Percentiles rank a stretch among this genome's conserved stretches.
phyloP scores from a whole-genome alignment of 169 alveolate genomes.

The Plasmodium vivax region DNA sequence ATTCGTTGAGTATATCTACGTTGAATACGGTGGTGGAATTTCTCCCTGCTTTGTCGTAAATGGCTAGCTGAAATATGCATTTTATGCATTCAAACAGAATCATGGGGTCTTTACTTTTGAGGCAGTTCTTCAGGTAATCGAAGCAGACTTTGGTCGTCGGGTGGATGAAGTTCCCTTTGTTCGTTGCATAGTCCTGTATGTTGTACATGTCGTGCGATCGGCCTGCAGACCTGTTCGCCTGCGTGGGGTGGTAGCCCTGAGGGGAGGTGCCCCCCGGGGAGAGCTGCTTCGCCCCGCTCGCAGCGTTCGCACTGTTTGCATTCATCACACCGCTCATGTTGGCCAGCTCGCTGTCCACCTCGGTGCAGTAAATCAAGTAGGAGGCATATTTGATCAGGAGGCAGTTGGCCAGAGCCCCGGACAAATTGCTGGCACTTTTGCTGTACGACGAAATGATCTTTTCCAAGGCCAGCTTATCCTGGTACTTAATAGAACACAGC shows the following conservation, averaged over 20 bases:
- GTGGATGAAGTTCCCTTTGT: conserved; percentile 18
- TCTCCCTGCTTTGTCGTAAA: background rate
- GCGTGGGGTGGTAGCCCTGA: background rate
- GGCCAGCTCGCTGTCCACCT: conserved; percentile 10
- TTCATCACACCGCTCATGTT: background rate
- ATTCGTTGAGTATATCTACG: conserved; percentile 51
- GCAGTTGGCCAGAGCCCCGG: conserved; percentile 83
- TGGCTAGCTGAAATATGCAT: conserved; percentile 28
- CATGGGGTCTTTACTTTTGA: conserved; percentile 39
- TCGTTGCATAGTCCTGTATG: background rate
- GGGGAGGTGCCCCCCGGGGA: background rate
- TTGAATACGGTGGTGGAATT: conserved; percentile 60
- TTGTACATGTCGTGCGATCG: conserved; percentile 3
- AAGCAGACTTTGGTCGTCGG: conserved; percentile 69
- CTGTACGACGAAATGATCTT: conserved; percentile 76
- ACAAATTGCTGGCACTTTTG: conserved; percentile 60
- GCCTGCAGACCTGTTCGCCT: background rate
- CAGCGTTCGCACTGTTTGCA: too few species aligned
- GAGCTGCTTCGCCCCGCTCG: too few species aligned
- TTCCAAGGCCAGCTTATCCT: conserved; percentile 89
- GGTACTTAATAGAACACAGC: conserved; percentile 91
- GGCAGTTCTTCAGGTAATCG: conserved; percentile 35
- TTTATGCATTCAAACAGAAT: conserved; percentile 45
- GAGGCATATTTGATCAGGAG: conserved; percentile 77
- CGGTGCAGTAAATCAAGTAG: conserved; percentile 51